Base-by-base conservation (phyloP, 768 basidiomycete genomes). In the Sarcodon sp. region DNA sequence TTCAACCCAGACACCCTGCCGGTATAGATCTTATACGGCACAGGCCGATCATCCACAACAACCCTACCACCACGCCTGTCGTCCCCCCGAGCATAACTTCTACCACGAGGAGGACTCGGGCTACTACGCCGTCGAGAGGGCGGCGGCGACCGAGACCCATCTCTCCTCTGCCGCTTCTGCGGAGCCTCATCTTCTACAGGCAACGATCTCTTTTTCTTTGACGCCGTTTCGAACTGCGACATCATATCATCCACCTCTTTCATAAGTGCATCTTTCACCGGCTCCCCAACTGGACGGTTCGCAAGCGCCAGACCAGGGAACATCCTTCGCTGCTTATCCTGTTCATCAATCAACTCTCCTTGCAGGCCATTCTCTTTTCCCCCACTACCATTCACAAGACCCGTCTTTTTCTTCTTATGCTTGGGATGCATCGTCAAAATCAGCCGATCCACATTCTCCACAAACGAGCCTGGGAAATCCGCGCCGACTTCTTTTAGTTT, bases 391-490 rank as follows among this genome's bases (percentile, higher is more conserved):
- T 70, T 69, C 18, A 63, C 55, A 34, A 70, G 67, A 27, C 21
- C 21, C 21, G 21, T 27, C 21, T 4, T 27, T 38, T 66, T 70
- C 61, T 76, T 76, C 72, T 89, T 96, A 70, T 97, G 85, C 58
- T 91, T 96, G 1, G 94, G 96, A 57, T 99, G 94, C 73, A 97
- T 79, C 49, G 77, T 87, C 47, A 96, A 76, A 55, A 99, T 89
- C 46, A 98, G 77, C 15, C 96, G 86, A 68, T 99, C 94, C 33
- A 98, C 77, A 59, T 84, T 93, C 63, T 92, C 86, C 50, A 94
- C 67, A 60, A 97, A 87, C 27, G 87, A 87, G 52, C 88, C 87
- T 3, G 91, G 84, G 58, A 97, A 92, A 53, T 79, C 80, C 15
- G 88, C 87, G 16, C 81, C 90, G 51, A 76, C 70, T 51, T 83